Evolutionary conservation across 805 yeast genomes (phyloP), one percentile per base, ranked within the genome.

Genomic region (Saccharomycopsis schoenii): DNA sequence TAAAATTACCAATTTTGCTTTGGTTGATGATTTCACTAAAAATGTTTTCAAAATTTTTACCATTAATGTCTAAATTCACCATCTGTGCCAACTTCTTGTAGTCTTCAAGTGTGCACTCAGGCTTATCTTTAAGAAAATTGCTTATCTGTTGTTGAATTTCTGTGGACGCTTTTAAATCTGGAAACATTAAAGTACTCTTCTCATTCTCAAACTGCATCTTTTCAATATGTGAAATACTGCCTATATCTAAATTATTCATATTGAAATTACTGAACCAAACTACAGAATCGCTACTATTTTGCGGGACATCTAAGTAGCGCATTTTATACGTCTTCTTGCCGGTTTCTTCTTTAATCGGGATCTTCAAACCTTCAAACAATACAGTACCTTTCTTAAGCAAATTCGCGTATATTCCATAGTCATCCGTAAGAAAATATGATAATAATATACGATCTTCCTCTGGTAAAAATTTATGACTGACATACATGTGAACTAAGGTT

Each of bases 361-460:
- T 37, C 52, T 40, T 59, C 19, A 59, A 39, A 8, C 61, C 61
- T 25, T 59, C 58, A 34, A 59, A 55, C n/a, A 55, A n/a, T 2
- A 59, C 58, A 12, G 55, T 51, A 17, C 37, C 36, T 12, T 40
- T 21, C 8, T 57, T 54, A 11, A 59, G 39, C 21, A 39, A 15
- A 19, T 34, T 51, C 15, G 29, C 56, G 17, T n/a, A 41, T 17
- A 24, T 55, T 37, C 55, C 61, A 19, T 42, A 37, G 9, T 41
- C 40, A 34, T 43, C 43, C 29, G 55, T 19, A 9, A 34, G 25
- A 24, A 59, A 42, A 19, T 54, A 54, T 4, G 61, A 51, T 25
- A 54, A 51, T 24, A 59, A 41, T 24, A 59, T 29, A 10, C 55
- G 51, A 14, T 34, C 9, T 43, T 42, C 58, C 12, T 54, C 37